Evolutionary conservation across 257 asterid species (phyloP).

Genomic region (Handroanthus guayacan): DNA sequence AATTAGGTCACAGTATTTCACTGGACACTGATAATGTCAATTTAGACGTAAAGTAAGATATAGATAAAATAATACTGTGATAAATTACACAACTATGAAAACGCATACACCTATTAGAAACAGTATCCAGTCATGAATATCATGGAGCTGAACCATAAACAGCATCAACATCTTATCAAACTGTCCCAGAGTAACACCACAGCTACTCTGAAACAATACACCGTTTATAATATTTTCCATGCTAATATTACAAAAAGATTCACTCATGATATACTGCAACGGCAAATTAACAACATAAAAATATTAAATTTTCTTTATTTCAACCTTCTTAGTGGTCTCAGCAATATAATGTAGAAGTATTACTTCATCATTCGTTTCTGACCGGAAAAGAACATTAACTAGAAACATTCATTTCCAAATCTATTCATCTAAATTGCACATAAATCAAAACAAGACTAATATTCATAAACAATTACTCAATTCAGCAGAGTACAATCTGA

Average conservation of each 20-base stretch:
- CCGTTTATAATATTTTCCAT: too few relatives aligned
- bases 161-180: background rate
- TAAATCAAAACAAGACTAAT: background rate
- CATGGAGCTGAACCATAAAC: background rate
- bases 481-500: background rate
- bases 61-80: too few relatives aligned
- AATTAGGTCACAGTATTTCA: too few relatives aligned
- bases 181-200: background rate
- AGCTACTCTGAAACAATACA: background rate
- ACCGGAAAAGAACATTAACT: background rate
- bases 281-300: background rate
- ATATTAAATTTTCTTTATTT: background rate
- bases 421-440: background rate
- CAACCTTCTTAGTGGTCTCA: background rate
- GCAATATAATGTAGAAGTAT: background rate
- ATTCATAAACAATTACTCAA: background rate
- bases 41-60: background rate
- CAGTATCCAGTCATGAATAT: too few relatives aligned
- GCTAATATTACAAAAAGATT: background rate
- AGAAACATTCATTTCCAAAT: background rate
- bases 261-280: background rate
- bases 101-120: too few relatives aligned
- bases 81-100: too few relatives aligned
- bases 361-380: background rate
- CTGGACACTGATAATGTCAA: background rate